phyloP scores from a whole-genome alignment of 164 flowering plant species.

The Macadamia integrifolia region DNA sequence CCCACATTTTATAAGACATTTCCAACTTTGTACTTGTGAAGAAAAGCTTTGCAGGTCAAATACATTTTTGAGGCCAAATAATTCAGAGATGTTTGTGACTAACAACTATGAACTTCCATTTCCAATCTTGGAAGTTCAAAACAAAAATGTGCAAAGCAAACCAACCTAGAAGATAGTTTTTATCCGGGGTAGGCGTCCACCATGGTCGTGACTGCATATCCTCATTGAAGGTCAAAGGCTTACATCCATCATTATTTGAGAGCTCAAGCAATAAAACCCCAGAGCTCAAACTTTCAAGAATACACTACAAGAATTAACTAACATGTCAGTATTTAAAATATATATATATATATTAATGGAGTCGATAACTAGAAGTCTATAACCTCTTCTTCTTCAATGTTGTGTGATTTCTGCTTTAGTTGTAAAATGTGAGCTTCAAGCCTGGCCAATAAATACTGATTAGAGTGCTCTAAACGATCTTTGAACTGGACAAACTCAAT shows the following conservation, averaged over 20 bases:
- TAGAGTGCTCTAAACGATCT: slow-evolving; percentile 66
- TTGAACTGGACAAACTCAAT: slow-evolving; percentile 91
- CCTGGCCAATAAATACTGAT: slow-evolving; percentile 63
- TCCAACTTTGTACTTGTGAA: too few species aligned
- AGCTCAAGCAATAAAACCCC: slow-evolving; percentile 61
- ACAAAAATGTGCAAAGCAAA: slow-evolving; percentile 11
- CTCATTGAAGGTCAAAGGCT: slow-evolving; percentile 83
- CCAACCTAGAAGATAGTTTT: slow-evolving; percentile 80
- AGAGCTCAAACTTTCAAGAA: slow-evolving; percentile 47
- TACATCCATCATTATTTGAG: slow-evolving; percentile 48
- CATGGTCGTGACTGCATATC: slow-evolving; percentile 80
- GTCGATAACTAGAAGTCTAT: not conserved
- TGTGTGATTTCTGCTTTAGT: slow-evolving; percentile 69
- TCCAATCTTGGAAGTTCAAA: not conserved
- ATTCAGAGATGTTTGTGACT: too few species aligned
- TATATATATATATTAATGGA: not conserved
- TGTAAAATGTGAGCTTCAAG: slow-evolving; percentile 66
- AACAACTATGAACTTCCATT: not conserved
- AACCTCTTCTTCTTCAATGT: slow-evolving; percentile 77
- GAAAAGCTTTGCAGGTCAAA: too few species aligned
- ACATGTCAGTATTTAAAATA: not conserved
- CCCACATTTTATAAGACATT: too few species aligned
- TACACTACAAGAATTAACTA: slow-evolving; percentile 31
- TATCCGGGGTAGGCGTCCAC: slow-evolving; percentile 85
- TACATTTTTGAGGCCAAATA: too few species aligned